Evolutionary conservation across 2,329 filamentous ascomycete species (phyloP).

Genomic region (Colletotrichum simmondsii): DNA sequence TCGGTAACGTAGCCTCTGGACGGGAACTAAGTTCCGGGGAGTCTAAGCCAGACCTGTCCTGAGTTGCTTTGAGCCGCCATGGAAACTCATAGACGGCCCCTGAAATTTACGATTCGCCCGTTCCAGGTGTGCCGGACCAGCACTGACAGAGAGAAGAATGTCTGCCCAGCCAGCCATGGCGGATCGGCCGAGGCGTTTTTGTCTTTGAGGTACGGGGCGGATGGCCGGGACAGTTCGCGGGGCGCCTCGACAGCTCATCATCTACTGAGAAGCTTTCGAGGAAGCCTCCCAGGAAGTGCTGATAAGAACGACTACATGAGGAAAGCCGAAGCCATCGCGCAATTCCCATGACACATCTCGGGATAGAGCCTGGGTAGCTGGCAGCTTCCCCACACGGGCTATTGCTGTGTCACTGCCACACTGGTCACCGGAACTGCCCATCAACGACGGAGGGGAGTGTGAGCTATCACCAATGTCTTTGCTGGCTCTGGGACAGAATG

Average conservation of each 20-base stretch:
- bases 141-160: neutral
- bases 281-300: neutral
- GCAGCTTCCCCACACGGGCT: neutral
- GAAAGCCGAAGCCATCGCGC: neutral
- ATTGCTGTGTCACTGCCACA: neutral
- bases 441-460: neutral
- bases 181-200: neutral
- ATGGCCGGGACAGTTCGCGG: neutral
- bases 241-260: neutral
- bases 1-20: neutral
- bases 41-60: neutral
- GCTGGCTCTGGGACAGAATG: neutral
- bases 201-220: neutral
- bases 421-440: neutral
- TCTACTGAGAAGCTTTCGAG: neutral
- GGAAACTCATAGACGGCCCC: neutral
- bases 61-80: neutral
- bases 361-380: neutral
- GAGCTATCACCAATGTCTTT: neutral
- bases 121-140: neutral
- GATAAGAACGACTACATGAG: neutral
- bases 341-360: neutral
- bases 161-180: neutral
- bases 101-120: neutral
- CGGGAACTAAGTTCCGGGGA: constrained; percentile 4